These are phyloP conservation scores for Thermochaetoides dissita DNA, from an alignment of 2,329 filamentous ascomycete species.

Conservation along the genomic window DNA sequence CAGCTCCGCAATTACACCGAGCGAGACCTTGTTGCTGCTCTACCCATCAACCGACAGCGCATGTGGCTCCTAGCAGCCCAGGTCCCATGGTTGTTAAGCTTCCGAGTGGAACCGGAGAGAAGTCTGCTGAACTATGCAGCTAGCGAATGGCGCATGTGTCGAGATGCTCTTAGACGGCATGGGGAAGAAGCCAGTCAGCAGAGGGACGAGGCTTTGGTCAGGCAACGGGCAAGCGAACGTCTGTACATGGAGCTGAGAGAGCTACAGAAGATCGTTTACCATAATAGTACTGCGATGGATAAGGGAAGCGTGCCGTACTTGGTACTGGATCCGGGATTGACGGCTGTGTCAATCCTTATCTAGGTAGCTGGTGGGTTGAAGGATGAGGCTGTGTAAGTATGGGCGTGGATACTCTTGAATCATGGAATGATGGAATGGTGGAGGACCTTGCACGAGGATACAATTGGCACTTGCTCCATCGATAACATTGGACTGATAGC, in stretches of 20 bases:
- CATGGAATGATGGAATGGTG: neutral
- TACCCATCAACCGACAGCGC: conserved; percentile 27
- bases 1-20: conserved; percentile 21
- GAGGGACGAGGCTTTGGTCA: conserved; percentile 12
- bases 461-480: too few relatives aligned
- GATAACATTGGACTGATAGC: too few relatives aligned
- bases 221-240: conserved; percentile 14
- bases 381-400: neutral
- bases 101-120: conserved; percentile 26
- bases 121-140: conserved; percentile 28
- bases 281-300: conserved; percentile 22
- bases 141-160: conserved; percentile 18
- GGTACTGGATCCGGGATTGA: conserved; percentile 25
- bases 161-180: neutral
- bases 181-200: conserved; percentile 16
- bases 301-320: conserved; percentile 22
- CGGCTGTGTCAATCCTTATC: conserved; percentile 24
- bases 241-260: conserved; percentile 19
- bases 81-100: conserved; percentile 31
- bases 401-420: too few relatives aligned
- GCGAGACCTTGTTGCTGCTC: conserved; percentile 22
- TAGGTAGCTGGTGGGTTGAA: conserved; percentile 1
- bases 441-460: too few relatives aligned
- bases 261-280: conserved; percentile 18
- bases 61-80: conserved; percentile 33